phyloP scores from a whole-genome alignment of 192 early-diverging fungal genomes.

The Coemansia sp. region DNA sequence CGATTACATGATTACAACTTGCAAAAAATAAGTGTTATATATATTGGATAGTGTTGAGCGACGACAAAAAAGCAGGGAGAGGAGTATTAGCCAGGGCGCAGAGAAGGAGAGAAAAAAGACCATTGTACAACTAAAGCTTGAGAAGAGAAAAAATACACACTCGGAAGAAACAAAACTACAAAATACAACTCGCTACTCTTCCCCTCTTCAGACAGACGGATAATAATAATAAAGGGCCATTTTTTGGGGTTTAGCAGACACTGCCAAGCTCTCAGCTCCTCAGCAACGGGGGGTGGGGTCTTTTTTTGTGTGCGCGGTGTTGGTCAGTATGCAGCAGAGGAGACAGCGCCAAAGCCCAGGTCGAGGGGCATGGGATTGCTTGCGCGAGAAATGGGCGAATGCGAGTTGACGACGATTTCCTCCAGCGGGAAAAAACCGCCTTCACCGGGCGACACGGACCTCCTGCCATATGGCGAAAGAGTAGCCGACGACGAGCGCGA shows the following conservation, averaged over 20 bases:
- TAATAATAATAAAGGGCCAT: not conserved
- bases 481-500: slow-evolving; percentile 38
- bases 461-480: slow-evolving; percentile 9
- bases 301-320: not conserved
- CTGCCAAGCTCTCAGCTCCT: not conserved
- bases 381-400: slow-evolving; percentile 40
- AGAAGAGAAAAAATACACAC: slow-evolving; percentile 2
- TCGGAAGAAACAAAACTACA: not conserved
- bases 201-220: not conserved
- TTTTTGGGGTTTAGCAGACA: not conserved
- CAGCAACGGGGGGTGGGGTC: too few relatives aligned
- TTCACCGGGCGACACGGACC: slow-evolving; percentile 7
- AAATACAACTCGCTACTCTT: slow-evolving; percentile 1
- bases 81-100: not conserved
- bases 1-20: not conserved
- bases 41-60: not conserved
- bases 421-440: slow-evolving; percentile 33
- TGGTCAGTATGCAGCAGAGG: not conserved
- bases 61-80: not conserved
- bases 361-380: slow-evolving; percentile 46
- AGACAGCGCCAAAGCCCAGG: slow-evolving; percentile 30
- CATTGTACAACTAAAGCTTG: not conserved
- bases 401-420: slow-evolving; percentile 35
- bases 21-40: not conserved
- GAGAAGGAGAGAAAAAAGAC: not conserved